Base-by-base conservation (phyloP, 2,329 filamentous ascomycete species). In the Penicillium sp. region DNA sequence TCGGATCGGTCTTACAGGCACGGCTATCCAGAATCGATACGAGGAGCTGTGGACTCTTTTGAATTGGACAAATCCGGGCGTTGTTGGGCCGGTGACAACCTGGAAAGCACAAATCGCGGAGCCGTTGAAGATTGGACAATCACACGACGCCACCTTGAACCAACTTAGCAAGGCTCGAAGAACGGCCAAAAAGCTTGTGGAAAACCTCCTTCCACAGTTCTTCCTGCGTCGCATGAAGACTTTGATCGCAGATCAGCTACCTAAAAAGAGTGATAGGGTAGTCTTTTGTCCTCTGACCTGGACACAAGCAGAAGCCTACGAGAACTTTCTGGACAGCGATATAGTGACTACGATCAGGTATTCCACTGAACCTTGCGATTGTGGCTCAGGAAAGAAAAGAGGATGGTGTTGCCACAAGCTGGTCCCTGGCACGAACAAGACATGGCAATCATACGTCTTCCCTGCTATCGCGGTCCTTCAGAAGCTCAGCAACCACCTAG, bases 1-100 rank as follows among this genome's bases (percentile, higher is more conserved):
- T 73, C 87, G 95, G 37, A 93, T 99, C 63, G 95, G 95, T 0
- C 83, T 99, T 9, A 98, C 93, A 0, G 95, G 95, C 1, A 99
- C 95, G 0, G 94, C 94, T 0, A 97, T 99, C 49, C 95, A 99
- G 74, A 99, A 99, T 77, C 95, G 92, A 68, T 99, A 99, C 75
- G 92, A 97, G 73, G 95, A 99, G 76, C 84, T 99, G 0, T 99
- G 94, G 94, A 96, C 93, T 0, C 82, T 99, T 0, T 82, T 99
- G 2, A 96, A 99, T 74, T 99, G 95, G 95, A 93, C 93, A 0
- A 95, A 96, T 69, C 95, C 95, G 0, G 94, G 93, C 0, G 79
- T 77, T 42, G 84, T 90, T 65, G 88, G 88, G 0, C 86, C 88
- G 0, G 78, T 91, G 10, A 81, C 85, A 5, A 90, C 91, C 45